phyloP scores from a whole-genome alignment of 192 early-diverging fungal species.

The Paraglomus occultum region DNA sequence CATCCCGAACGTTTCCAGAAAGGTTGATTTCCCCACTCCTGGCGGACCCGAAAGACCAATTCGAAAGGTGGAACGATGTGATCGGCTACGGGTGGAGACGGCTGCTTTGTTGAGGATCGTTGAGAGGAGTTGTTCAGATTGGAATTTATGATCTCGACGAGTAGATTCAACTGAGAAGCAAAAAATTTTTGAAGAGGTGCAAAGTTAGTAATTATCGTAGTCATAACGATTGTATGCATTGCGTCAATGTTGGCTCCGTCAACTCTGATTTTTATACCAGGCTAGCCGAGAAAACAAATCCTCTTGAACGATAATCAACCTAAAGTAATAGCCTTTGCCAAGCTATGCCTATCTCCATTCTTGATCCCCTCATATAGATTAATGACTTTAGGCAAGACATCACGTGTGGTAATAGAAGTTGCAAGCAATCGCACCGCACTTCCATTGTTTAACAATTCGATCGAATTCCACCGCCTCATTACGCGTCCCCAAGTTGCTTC shows the following conservation, averaged over 20 bases:
- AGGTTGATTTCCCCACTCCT: slow-evolving; percentile 85
- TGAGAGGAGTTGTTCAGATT: slow-evolving; percentile 65
- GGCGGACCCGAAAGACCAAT: slow-evolving; percentile 80
- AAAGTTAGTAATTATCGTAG: neutral
- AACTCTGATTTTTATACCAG: neutral
- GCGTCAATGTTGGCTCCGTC: no score
- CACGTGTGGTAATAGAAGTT: neutral
- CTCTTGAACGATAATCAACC: slow-evolving; percentile 35
- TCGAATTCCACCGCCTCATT: no score
- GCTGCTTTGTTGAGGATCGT: slow-evolving; percentile 39
- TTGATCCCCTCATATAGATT: slow-evolving; percentile 38
- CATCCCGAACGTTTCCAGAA: slow-evolving; percentile 83
- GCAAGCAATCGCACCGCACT: neutral
- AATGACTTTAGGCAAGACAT: slow-evolving; percentile 21
- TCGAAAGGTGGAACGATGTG: slow-evolving; percentile 54
- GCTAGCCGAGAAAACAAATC: neutral
- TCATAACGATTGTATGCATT: neutral
- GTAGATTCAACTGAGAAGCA: slow-evolving; percentile 63
- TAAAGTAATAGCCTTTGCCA: slow-evolving; percentile 64
- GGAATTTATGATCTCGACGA: slow-evolving; percentile 55
- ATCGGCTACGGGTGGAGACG: slow-evolving; percentile 24
- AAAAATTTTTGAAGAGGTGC: neutral
- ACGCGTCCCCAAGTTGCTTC: no score
- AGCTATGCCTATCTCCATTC: slow-evolving; percentile 45
- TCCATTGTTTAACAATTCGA: no score